These are phyloP conservation scores for Metrosideros polymorpha DNA, from an alignment of 441 rosid genomes.

Conservation along the genomic window DNA sequence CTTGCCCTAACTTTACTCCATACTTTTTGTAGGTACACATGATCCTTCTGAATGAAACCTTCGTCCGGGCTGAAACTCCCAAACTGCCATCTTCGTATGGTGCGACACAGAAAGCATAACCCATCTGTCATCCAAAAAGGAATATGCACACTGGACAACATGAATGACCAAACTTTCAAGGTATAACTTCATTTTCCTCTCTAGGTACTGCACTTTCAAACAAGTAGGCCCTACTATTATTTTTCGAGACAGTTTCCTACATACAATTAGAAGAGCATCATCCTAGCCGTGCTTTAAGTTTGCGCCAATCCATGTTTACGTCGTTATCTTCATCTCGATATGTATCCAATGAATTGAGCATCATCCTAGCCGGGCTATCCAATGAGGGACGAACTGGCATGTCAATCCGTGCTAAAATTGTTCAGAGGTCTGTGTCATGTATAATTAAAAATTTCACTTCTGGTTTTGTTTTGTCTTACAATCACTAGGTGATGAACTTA, in stretches of 20 bases:
- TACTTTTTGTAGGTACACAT: conserved; percentile 11
- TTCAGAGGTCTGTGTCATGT: neutral
- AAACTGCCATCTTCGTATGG: neutral
- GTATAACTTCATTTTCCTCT: neutral
- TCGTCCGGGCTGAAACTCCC: neutral
- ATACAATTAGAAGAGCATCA: neutral
- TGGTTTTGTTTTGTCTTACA: neutral
- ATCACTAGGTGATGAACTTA: neutral
- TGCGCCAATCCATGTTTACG: neutral
- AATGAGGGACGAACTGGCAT: neutral
- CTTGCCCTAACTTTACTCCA: conserved; percentile 35
- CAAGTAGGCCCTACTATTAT: neutral
- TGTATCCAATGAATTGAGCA: neutral
- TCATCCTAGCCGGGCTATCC: no score
- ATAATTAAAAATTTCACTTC: neutral
- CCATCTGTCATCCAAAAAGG: neutral
- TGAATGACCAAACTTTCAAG: neutral
- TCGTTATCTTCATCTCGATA: neutral
- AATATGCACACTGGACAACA: neutral
- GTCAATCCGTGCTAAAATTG: neutral
- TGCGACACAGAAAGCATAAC: neutral
- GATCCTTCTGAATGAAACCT: conserved; percentile 4
- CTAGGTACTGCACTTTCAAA: neutral
- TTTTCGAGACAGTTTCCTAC: no score
- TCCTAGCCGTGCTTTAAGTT: neutral